These are phyloP conservation scores for Melanogaster broomeanus DNA, from an alignment of 768 basidiomycete genomes.

Conservation along the genomic window DNA sequence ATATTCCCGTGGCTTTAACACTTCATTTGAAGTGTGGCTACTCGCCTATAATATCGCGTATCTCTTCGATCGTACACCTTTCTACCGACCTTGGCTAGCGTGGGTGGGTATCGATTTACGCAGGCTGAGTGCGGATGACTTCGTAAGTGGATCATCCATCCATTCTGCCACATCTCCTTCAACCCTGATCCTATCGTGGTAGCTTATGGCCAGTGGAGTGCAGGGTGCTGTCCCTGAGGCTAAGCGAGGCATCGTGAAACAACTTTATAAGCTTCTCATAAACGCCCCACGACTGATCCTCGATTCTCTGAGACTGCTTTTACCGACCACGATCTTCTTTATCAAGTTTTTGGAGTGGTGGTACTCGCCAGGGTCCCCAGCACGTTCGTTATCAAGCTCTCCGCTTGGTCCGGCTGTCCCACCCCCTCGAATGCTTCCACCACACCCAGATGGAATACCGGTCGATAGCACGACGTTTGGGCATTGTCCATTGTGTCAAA, in stretches of 20 bases:
- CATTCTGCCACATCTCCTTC: not conserved
- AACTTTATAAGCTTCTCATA: constrained; percentile 48
- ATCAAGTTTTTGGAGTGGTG: constrained; percentile 99
- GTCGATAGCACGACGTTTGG: constrained; percentile 71
- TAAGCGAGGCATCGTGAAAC: constrained; percentile 40
- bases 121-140: constrained; percentile 75
- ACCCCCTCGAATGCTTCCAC: constrained; percentile 73
- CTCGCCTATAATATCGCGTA: constrained; percentile 86
- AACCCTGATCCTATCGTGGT: constrained; percentile 1
- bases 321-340: constrained; percentile 91
- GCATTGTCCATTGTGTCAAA: constrained; percentile 80
- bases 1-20: constrained; percentile 85
- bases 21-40: constrained; percentile 77
- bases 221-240: constrained; percentile 22
- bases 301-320: constrained; percentile 75
- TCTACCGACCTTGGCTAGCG: constrained; percentile 89
- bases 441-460: constrained; percentile 71
- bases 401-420: constrained; percentile 69
- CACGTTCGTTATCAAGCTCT: constrained; percentile 65
- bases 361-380: constrained; percentile 93
- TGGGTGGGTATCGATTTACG: constrained; percentile 86
- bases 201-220: constrained; percentile 15
- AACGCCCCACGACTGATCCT: constrained; percentile 64
- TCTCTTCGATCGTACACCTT: constrained; percentile 82
- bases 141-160: constrained; percentile 48